These are phyloP conservation scores for Rhynchospora breviuscula DNA, from an alignment of 176 grass and related monocot genomes.

Conservation along the genomic window DNA sequence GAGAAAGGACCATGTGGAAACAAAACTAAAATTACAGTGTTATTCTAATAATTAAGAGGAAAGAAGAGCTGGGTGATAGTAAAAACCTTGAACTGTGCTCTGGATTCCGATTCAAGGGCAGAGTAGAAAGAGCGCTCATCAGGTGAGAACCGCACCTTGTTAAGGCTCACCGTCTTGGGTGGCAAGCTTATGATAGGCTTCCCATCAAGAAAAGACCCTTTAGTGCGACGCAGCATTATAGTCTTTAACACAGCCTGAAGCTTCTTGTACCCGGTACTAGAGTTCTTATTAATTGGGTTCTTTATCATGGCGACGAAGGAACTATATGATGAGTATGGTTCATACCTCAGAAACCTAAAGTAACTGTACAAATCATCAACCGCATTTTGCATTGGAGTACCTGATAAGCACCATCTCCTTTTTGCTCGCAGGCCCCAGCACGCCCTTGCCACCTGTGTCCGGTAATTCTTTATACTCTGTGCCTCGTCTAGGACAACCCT, in stretches of 20 bases:
- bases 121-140: slow-evolving; percentile 89
- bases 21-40: neutral
- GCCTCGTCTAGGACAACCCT: slow-evolving; percentile 98
- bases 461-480: slow-evolving; percentile 97
- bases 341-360: slow-evolving; percentile 93
- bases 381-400: slow-evolving; percentile 97
- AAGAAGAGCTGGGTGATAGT: neutral
- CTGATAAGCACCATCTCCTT: slow-evolving; percentile 99
- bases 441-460: slow-evolving; percentile 89
- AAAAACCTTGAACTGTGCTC: slow-evolving; percentile 91
- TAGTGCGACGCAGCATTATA: slow-evolving; percentile 96
- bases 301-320: slow-evolving; percentile 84
- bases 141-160: slow-evolving; percentile 62
- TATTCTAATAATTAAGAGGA: neutral
- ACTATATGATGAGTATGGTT: slow-evolving; percentile 69
- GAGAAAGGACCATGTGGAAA: neutral
- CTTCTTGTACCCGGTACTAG: slow-evolving; percentile 76
- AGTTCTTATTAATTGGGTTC: slow-evolving; percentile 69
- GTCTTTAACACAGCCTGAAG: slow-evolving; percentile 95
- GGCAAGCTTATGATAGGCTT: slow-evolving; percentile 86
- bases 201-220: slow-evolving; percentile 81
- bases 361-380: slow-evolving; percentile 97
- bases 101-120: slow-evolving; percentile 74
- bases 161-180: slow-evolving; percentile 72
- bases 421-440: slow-evolving; percentile 96